phyloP scores from a whole-genome alignment of 345 rosid species.

The Gossypium longicalyx region DNA sequence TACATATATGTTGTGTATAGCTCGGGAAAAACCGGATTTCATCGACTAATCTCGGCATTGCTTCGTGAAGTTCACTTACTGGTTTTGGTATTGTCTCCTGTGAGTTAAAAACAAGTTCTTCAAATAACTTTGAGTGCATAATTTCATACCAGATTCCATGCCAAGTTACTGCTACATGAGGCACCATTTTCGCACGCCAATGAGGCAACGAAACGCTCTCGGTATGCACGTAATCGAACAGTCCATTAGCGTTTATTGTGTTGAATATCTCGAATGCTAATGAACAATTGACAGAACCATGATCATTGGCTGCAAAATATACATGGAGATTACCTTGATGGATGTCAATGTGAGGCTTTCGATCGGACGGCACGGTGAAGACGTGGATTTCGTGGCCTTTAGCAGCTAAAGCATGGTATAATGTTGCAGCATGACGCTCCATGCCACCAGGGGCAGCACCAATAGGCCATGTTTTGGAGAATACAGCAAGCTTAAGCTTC shows the following conservation, averaged over 20 bases:
- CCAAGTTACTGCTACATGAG: conserved; percentile 67
- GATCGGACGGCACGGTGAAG: conserved; percentile 61
- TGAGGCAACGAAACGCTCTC: conserved; percentile 74
- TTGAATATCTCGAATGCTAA: conserved; percentile 57
- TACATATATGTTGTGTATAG: conserved; percentile 58
- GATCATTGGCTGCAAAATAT: conserved; percentile 55
- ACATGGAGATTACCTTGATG: conserved; percentile 51
- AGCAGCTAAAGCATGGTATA: conserved; percentile 50
- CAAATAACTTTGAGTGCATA: conserved; percentile 63
- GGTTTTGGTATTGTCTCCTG: conserved; percentile 21
- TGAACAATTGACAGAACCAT: conserved; percentile 50
- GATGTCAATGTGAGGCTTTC: conserved; percentile 32
- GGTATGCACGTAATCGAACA: conserved; percentile 60
- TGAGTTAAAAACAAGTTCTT: conserved; percentile 47
- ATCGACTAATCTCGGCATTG: conserved; percentile 51
- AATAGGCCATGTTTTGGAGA: conserved; percentile 72
- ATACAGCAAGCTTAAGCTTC: conserved; percentile 66
- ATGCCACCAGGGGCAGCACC: conserved; percentile 62
- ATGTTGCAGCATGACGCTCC: conserved; percentile 68
- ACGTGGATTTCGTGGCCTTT: conserved; percentile 67
- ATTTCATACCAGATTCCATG: conserved; percentile 76
- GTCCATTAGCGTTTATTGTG: conserved; percentile 22
- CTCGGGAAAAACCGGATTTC: conserved; percentile 59
- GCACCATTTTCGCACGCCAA: conserved; percentile 48
- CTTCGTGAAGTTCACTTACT: conserved; percentile 43